These are phyloP conservation scores for Haematococcus lacustris DNA, from an alignment of 139 green algal species.

Conservation along the genomic window DNA sequence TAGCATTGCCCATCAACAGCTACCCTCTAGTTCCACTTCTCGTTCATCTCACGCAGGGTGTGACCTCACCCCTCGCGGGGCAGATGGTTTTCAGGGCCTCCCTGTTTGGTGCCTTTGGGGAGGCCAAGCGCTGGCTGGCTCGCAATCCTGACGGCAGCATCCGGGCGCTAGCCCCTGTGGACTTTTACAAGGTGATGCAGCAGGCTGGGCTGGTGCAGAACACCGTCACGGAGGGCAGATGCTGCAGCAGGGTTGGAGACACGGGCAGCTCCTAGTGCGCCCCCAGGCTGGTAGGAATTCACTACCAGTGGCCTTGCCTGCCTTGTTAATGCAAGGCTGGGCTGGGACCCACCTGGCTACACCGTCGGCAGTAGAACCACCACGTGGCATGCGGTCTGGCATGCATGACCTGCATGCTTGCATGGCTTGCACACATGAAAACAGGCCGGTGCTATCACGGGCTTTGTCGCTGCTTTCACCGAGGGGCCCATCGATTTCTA, in stretches of 20 bases:
- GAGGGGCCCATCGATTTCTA: slow-evolving; percentile 95
- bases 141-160: slow-evolving; percentile 70
- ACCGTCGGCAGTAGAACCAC: no score
- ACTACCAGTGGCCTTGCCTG: no score
- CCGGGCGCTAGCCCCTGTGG: slow-evolving; percentile 30
- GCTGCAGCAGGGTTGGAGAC: no score
- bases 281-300: no score
- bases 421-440: no score
- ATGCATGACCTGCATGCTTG: no score
- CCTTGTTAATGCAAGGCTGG: no score
- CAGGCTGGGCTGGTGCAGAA: no score
- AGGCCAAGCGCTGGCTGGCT: slow-evolving; percentile 70
- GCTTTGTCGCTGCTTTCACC: slow-evolving; percentile 77
- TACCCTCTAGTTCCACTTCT: not conserved
- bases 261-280: no score
- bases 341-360: no score
- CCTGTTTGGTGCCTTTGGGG: slow-evolving; percentile 80
- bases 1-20: not conserved
- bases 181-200: slow-evolving; percentile 70
- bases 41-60: slow-evolving; percentile 48
- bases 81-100: slow-evolving; percentile 91
- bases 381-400: no score
- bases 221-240: no score
- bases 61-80: slow-evolving; percentile 81
- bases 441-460: slow-evolving; percentile 42